A percentile compares a stretch with the other conserved stretches of the same genome.
These are phyloP conservation scores for Quercus rubra DNA, from an alignment of 306 rosid genomes.

Conservation along the genomic window DNA sequence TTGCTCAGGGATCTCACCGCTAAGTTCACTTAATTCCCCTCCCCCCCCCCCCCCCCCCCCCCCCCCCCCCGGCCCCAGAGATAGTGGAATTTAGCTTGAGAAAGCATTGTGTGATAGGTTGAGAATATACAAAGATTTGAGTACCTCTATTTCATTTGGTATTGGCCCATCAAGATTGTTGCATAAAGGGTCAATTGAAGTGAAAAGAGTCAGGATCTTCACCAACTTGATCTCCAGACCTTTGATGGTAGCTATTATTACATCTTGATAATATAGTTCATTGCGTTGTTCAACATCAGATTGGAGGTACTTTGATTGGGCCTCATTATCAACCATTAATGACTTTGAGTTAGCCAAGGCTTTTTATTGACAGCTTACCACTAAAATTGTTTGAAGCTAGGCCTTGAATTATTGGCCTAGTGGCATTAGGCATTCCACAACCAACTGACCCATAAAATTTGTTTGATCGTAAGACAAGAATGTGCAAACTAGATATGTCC, in stretches of 20 bases:
- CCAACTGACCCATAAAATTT: neutral
- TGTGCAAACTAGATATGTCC: conserved; percentile 16
- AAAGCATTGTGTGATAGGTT: conserved; percentile 36
- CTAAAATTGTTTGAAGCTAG: conserved; percentile 4
- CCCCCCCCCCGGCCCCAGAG: neutral
- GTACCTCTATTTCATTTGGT: conserved; percentile 10
- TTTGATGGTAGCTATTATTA: conserved; percentile 25
- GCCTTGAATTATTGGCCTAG: conserved; percentile 35
- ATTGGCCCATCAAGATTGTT: conserved; percentile 29
- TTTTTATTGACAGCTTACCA: neutral
- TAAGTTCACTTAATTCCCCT: conserved; percentile 5
- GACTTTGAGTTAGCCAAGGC: neutral
- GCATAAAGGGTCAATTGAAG: conserved; percentile 29
- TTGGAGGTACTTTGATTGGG: conserved; percentile 16
- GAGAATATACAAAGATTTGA: conserved; percentile 22
- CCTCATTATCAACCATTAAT: conserved; percentile 11
- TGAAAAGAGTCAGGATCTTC: conserved; percentile 33
- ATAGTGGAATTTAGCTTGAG: conserved; percentile 20
- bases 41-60: neutral
- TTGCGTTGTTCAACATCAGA: neutral
- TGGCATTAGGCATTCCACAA: neutral
- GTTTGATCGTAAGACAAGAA: conserved; percentile 36
- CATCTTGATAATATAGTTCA: conserved; percentile 20
- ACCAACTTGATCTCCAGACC: conserved; percentile 23
- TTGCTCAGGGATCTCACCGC: neutral